These are phyloP conservation scores for Phytophthora meadii DNA, from an alignment of 352 stramenopile genomes.

Conservation along the genomic window DNA sequence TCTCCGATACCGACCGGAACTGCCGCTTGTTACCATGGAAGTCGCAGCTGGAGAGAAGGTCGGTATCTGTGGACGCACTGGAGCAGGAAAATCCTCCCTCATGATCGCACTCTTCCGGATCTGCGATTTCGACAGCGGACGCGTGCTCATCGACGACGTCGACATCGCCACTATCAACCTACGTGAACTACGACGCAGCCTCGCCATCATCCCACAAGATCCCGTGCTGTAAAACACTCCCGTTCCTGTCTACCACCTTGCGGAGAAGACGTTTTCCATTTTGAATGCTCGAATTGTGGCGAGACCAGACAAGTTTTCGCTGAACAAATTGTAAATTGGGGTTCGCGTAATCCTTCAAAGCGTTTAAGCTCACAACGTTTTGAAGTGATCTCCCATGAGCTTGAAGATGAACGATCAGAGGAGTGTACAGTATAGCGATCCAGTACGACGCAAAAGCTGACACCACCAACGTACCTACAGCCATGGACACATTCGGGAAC, in stretches of 20 bases:
- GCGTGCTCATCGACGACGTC: too few relatives aligned
- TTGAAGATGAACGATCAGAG: conserved; percentile 62
- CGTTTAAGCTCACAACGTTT: conserved; percentile 56
- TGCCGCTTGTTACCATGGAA: too few relatives aligned
- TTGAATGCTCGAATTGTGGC: conserved; percentile 87
- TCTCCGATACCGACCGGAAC: too few relatives aligned
- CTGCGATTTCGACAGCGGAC: too few relatives aligned
- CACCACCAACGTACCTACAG: conserved; percentile 43
- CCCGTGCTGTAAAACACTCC: too few relatives aligned
- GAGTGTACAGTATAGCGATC: conserved; percentile 62
- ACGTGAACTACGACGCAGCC: too few relatives aligned
- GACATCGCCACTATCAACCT: too few relatives aligned
- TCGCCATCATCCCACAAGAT: too few relatives aligned
- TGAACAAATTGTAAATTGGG: conserved; percentile 93
- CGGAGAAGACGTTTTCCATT: conserved; percentile 42
- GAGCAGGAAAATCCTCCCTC: too few relatives aligned
- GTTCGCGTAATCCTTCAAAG: conserved; percentile 87
- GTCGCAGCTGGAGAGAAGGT: too few relatives aligned
- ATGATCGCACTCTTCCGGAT: too few relatives aligned
- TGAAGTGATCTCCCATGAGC: conserved; percentile 68
- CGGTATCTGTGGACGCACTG: too few relatives aligned
- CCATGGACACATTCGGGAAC: conserved; percentile 34
- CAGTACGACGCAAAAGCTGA: conserved; percentile 49
- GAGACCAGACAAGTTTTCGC: conserved; percentile 91
- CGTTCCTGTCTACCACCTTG: conserved; percentile 43